phyloP scores from a whole-genome alignment of 371 early-diverging fungal species.

The Mucor sp. region DNA sequence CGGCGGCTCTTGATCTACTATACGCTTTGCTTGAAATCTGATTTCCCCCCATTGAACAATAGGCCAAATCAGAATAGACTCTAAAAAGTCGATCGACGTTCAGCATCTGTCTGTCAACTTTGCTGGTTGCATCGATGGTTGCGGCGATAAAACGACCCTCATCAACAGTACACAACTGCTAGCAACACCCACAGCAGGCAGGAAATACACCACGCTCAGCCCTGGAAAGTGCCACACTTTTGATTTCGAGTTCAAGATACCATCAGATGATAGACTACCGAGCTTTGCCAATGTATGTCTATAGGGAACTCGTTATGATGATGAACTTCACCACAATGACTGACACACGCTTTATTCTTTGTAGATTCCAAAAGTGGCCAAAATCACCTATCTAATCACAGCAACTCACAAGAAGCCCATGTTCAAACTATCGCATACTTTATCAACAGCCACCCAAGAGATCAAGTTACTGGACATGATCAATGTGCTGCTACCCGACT shows the following conservation, averaged over 20 bases:
- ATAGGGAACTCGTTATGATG: too few relatives aligned
- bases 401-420: slow-evolving; percentile 23
- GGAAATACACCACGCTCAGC: slow-evolving; percentile 11
- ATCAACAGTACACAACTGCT: slow-evolving; percentile 2
- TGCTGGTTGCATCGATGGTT: slow-evolving; percentile 10
- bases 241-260: slow-evolving; percentile 18
- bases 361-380: slow-evolving; percentile 23
- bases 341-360: background rate
- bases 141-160: slow-evolving; percentile 10
- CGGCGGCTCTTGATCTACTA: background rate
- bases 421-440: slow-evolving; percentile 8
- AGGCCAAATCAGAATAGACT: slow-evolving; percentile 13
- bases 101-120: slow-evolving; percentile 13
- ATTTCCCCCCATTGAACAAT: background rate
- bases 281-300: slow-evolving; percentile 10
- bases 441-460: background rate
- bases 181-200: slow-evolving; percentile 9
- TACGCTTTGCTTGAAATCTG: background rate
- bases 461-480: slow-evolving; percentile 13
- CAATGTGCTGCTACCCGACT: slow-evolving; percentile 4
- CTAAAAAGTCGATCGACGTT: slow-evolving; percentile 15
- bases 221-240: background rate
- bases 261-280: slow-evolving; percentile 11
- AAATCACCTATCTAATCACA: slow-evolving; percentile 10
- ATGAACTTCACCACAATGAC: background rate